These are phyloP conservation scores for Helminthosporium solani DNA, from an alignment of 2,329 filamentous ascomycete genomes.

Conservation along the genomic window DNA sequence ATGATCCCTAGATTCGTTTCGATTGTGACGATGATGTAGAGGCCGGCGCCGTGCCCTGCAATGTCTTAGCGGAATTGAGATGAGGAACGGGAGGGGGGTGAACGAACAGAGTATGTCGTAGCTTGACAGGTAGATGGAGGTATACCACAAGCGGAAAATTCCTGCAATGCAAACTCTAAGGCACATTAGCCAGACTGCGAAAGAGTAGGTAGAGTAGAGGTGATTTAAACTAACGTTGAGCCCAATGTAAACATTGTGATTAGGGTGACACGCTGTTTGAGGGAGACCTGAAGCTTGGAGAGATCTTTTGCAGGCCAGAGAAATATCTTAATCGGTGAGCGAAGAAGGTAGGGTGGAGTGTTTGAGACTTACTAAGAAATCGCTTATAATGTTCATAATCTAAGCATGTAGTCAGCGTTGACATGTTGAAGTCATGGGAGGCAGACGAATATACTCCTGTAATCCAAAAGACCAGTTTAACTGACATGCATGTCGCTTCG, in stretches of 20 bases:
- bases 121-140: slow-evolving; percentile 12
- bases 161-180: slow-evolving; percentile 23
- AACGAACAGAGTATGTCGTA: slow-evolving; percentile 17
- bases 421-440: not conserved
- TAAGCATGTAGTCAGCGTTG: not conserved
- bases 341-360: not conserved
- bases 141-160: slow-evolving; percentile 21
- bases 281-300: slow-evolving; percentile 15
- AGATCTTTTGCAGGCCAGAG: slow-evolving; percentile 26
- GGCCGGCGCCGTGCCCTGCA: slow-evolving; percentile 12
- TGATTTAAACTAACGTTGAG: slow-evolving; percentile 12
- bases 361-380: slow-evolving; percentile 17
- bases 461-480: slow-evolving; percentile 11
- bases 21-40: slow-evolving; percentile 17
- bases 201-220: not conserved
- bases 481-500: slow-evolving; percentile 17
- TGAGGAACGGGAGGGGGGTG: not conserved
- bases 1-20: slow-evolving; percentile 24
- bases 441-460: slow-evolving; percentile 7
- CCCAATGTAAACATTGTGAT: slow-evolving; percentile 22
- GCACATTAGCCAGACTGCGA: not conserved
- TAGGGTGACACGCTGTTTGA: slow-evolving; percentile 19
- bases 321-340: slow-evolving; percentile 9
- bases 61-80: not conserved
- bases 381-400: slow-evolving; percentile 19